A percentile compares a stretch with the other conserved stretches of the same genome.
Evolutionary conservation across 371 early-diverging fungal genomes (phyloP).

Genomic region (Zopfochytrium polystomum): DNA sequence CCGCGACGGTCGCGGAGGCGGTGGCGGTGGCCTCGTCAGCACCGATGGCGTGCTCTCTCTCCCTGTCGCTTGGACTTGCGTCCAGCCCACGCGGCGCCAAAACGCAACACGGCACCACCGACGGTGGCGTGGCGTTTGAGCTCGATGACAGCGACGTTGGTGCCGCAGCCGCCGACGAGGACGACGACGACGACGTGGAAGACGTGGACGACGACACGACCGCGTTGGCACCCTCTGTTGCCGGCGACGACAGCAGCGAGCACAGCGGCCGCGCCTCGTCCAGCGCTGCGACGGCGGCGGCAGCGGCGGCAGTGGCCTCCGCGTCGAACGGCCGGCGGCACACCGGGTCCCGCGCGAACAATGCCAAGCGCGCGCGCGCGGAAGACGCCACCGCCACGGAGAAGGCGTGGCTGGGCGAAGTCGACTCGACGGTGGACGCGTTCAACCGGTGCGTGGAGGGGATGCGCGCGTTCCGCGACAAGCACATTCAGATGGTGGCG

Average conservation of each 20-base stretch:
- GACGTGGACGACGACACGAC: not conserved
- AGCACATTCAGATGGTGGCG: constrained; percentile 88
- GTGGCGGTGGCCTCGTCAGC: no score
- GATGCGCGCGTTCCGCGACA: constrained; percentile 84
- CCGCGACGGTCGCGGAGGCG: no score
- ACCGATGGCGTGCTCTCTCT: no score
- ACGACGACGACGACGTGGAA: not conserved
- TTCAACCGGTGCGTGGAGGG: constrained; percentile 77
- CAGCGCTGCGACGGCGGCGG: not conserved
- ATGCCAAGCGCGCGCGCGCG: constrained; percentile 21
- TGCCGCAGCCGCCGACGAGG: no score
- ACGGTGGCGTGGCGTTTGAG: no score
- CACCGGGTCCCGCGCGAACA: no score
- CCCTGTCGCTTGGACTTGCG: no score
- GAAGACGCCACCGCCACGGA: constrained; percentile 21
- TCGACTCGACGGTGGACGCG: constrained; percentile 43
- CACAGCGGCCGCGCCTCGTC: no score
- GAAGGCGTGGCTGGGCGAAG: constrained; percentile 30
- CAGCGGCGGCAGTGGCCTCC: not conserved
- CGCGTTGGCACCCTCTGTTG: not conserved
- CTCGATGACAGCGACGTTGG: no score
- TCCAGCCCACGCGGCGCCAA: no score
- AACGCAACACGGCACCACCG: not conserved
- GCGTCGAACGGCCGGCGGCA: not conserved
- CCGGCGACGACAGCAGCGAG: not conserved